Evolutionary conservation across 2,329 filamentous ascomycete genomes (phyloP), one percentile per base, ranked within the genome.

Genomic region (Aspergillaceae sp.): DNA sequence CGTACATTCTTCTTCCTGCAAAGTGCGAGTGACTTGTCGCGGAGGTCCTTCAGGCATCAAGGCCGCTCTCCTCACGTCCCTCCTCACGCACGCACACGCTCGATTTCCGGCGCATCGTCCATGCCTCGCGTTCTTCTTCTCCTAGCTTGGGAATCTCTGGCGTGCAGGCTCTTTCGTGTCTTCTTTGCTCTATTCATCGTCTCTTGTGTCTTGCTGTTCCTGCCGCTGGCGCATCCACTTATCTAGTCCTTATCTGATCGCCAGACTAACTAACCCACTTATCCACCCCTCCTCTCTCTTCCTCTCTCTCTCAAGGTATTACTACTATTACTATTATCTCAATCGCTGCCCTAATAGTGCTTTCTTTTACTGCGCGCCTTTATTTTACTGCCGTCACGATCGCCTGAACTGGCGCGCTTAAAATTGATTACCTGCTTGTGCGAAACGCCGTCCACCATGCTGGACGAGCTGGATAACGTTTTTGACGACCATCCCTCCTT

Each of bases 401-500:
- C 2, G 30, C 30, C 30, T 9, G 30, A 5, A 32, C 6, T 32
- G 30, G 30, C 30, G 5, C 30, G 19, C 19, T 9, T 19, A 27
- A 38, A 49, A 50, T 47, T 55, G 47, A 50, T 55, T 51, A 48
- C 52, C 52, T 50, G 53, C 46, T 48, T 49, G 48, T 56, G 56
- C 54, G 51, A 53, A 38, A 59, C 62, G 57, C 59, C 64, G 55
- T 62, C 64, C 54, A 70, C 63, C 49, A 71, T 74, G 63, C 49
- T 67, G 55, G 64, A 68, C 48, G 68, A 74, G 54, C 61, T 75
- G 52, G 73, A 76, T 51, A 63, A 68, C 51, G 57, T 71, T 47
- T 77, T 76, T 59, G 73, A 78, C 61, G 76, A 79, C 62, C 76
- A 80, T 66, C 75, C 77, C 38, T 79, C 77, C 50, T 63, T 82